phyloP scores from a whole-genome alignment of 2,329 filamentous ascomycete species.

The Talaromyces sp. region DNA sequence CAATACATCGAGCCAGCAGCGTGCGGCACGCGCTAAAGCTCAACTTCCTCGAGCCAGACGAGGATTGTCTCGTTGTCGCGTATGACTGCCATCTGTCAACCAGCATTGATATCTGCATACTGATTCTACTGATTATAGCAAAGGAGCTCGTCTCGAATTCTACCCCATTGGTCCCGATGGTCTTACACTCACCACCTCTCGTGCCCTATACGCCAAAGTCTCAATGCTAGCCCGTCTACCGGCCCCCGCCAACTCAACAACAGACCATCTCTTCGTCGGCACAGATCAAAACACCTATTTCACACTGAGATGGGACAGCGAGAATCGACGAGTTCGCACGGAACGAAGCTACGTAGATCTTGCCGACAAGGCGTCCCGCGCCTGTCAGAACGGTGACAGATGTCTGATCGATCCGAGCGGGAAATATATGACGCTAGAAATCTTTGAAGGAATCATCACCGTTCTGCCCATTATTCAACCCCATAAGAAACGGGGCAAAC shows the following conservation, averaged over 20 bases:
- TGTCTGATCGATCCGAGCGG: slow-evolving; percentile 80
- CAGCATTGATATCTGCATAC: neutral
- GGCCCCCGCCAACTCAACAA: slow-evolving; percentile 63
- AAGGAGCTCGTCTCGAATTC: slow-evolving; percentile 80
- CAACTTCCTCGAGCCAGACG: slow-evolving; percentile 66
- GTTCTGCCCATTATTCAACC: slow-evolving; percentile 59
- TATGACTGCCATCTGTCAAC: slow-evolving; percentile 48
- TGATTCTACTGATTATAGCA: slow-evolving; percentile 50
- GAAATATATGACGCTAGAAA: slow-evolving; percentile 61
- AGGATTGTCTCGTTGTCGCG: slow-evolving; percentile 84
- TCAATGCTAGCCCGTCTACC: slow-evolving; percentile 64
- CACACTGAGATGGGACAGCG: slow-evolving; percentile 74
- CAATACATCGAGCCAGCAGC: slow-evolving; percentile 88
- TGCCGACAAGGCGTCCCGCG: slow-evolving; percentile 59
- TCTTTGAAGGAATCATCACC: slow-evolving; percentile 65
- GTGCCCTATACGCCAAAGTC: slow-evolving; percentile 77
- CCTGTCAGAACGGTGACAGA: slow-evolving; percentile 77
- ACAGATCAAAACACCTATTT: slow-evolving; percentile 91
- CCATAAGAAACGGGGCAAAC: slow-evolving; percentile 44
- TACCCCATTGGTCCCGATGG: slow-evolving; percentile 63
- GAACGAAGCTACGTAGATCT: slow-evolving; percentile 58
- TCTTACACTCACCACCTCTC: slow-evolving; percentile 63
- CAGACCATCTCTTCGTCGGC: slow-evolving; percentile 85
- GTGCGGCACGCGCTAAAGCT: slow-evolving; percentile 83
- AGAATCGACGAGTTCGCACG: slow-evolving; percentile 52